Evolutionary conservation across 805 yeast genomes (phyloP), one percentile per base, ranked within the genome.

Genomic region (Debaryomyces tyrocola): DNA sequence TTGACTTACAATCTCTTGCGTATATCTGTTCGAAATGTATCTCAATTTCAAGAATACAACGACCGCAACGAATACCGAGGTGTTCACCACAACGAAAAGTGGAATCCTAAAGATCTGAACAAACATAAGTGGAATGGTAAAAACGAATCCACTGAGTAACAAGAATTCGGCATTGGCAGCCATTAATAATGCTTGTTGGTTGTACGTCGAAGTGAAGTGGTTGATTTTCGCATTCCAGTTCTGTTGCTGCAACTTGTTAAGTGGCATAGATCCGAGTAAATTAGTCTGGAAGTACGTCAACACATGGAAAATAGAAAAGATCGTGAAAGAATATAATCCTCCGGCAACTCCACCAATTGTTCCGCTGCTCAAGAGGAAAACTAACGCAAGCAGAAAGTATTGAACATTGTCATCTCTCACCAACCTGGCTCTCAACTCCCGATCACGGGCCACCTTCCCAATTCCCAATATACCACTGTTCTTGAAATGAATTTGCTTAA

Each of bases 401-500:
- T 72, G 77, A 45, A 66, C 60, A 46, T 72, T 72, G 47, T 71
- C 76, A 48, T 71, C 83, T 52, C 59, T 59, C 43, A 61, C 54
- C 42, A 64, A 60, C 53, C 51, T 53, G 28, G 37, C 29, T 40
- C 40, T 53, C 33, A 49, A 45, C 11, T 41, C 44, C 33, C 47
- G 39, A 18, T 41, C 50, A 31, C 48, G 51, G 9, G 31, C 20
- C 33, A 41, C 33, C 18, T 42, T 38, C 6, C 15, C 18, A 12
- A 41, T 10, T 4, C 29, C 20, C 2, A 27, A 12, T 0, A 59
- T 48, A 15, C 60, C 55, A 28, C 63, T 69, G 47, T 56, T 70
- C 17, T 75, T 62, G 58, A 77, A 76, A 63, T 77, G 76, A 34
- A 81, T 74, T 58, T 84, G 87, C 56, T 81, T 76, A 28, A 85